Percentiles rank a stretch among this genome's conserved stretches.
phyloP scores from a whole-genome alignment of 148 eudicot genomes.

The Dianthus caryophyllus region DNA sequence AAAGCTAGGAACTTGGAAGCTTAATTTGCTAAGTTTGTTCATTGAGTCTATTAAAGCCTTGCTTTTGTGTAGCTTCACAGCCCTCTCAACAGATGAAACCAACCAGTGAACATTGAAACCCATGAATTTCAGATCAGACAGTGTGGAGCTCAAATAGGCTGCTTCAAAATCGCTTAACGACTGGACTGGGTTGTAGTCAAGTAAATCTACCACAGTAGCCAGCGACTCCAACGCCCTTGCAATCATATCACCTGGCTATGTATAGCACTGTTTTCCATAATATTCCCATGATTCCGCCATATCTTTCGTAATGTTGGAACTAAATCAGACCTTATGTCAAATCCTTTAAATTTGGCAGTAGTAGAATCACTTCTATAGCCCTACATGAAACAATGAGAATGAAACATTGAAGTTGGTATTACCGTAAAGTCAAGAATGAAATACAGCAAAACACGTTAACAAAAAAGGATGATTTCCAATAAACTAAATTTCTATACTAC shows the following conservation, averaged over 20 bases:
- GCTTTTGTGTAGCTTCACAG: slow-evolving; percentile 6
- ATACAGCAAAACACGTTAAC: not conserved
- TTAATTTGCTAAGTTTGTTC: too few relatives aligned
- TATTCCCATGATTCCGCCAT: slow-evolving; percentile 21
- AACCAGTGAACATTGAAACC: slow-evolving; percentile 18
- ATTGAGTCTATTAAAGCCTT: not conserved
- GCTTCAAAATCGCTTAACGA: slow-evolving; percentile 12
- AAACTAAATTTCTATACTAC: too few relatives aligned
- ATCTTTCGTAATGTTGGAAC: slow-evolving; percentile 21
- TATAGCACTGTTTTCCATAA: not conserved
- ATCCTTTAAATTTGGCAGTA: slow-evolving; percentile 11
- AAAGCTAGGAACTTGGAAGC: too few relatives aligned
- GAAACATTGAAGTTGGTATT: not conserved
- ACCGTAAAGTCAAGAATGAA: not conserved
- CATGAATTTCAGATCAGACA: slow-evolving; percentile 7
- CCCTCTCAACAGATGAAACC: slow-evolving; percentile 7
- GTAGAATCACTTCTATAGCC: not conserved
- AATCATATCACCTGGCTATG: not conserved
- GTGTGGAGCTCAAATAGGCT: not conserved
- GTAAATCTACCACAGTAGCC: slow-evolving; percentile 3
- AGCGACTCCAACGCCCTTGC: slow-evolving; percentile 17
- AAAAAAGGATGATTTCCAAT: too few relatives aligned
- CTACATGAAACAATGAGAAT: slow-evolving; percentile 1
- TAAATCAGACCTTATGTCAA: not conserved
- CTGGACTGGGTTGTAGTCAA: slow-evolving; percentile 8